Evolutionary conservation across 139 green algal genomes (phyloP).

Genomic region (Chlamydomonas sphaeroides): DNA sequence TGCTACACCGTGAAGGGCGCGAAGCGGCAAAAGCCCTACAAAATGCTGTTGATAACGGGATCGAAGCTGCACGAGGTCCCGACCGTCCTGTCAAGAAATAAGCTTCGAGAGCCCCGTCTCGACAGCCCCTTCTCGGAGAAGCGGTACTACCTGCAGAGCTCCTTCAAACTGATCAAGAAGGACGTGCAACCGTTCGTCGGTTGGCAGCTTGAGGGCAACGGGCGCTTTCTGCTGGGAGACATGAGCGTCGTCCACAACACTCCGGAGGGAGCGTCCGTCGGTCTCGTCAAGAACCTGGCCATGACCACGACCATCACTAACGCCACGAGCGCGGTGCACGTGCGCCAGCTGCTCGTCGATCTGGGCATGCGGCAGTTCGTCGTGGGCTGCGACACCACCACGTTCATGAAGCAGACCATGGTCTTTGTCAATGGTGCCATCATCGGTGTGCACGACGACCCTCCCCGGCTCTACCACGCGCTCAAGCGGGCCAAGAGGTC

Average conservation of each 20-base stretch:
- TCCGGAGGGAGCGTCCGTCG: slow-evolving; percentile 61
- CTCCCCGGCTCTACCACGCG: background rate
- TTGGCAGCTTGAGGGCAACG: background rate
- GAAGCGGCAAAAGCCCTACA: slow-evolving; percentile 21
- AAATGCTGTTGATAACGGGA: background rate
- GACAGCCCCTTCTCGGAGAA: background rate
- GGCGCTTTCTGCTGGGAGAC: background rate
- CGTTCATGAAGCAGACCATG: slow-evolving; percentile 4
- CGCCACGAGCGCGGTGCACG: background rate
- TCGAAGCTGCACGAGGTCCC: background rate
- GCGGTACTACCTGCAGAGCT: background rate
- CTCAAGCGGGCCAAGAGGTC: background rate
- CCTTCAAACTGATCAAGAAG: background rate
- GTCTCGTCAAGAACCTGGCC: slow-evolving; percentile 78
- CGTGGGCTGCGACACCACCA: background rate
- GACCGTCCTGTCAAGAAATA: background rate
- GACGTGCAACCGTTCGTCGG: background rate
- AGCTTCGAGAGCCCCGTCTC: background rate
- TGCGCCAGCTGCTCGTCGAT: background rate
- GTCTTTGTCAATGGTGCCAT: slow-evolving; percentile 73
- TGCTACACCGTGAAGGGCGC: background rate
- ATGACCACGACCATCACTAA: slow-evolving; percentile 48
- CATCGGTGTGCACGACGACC: background rate
- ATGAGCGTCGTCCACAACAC: slow-evolving; percentile 34
- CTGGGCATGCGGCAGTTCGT: background rate